These are phyloP conservation scores for Aureobasidium sp. DNA, from an alignment of 2,329 filamentous ascomycete genomes.

Conservation along the genomic window DNA sequence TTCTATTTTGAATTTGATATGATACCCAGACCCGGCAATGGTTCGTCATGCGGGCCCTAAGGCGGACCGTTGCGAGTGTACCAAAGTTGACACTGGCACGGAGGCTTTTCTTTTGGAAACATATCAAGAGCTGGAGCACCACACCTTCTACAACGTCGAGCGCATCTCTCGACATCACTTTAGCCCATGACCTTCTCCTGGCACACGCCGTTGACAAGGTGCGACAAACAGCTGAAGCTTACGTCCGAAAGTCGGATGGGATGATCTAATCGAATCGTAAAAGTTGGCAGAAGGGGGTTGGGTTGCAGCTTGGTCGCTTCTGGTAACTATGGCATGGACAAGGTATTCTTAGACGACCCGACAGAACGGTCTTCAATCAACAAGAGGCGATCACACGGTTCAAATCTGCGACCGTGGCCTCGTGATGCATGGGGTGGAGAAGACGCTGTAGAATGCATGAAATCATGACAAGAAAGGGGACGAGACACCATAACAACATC, in stretches of 20 bases:
- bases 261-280: not conserved
- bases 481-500: not conserved
- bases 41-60: constrained; percentile 7
- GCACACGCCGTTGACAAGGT: not conserved
- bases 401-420: not conserved
- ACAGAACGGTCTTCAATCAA: not conserved
- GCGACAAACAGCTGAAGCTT: not conserved
- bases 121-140: not conserved
- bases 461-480: not conserved
- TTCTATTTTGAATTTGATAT: constrained; percentile 8
- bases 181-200: not conserved
- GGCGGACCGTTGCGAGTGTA: constrained; percentile 11
- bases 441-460: not conserved
- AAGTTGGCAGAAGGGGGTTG: constrained; percentile 1
- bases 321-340: not conserved
- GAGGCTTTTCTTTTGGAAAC: not conserved
- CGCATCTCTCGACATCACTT: not conserved
- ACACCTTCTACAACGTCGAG: not conserved
- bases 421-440: not conserved
- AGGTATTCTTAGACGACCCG: constrained; percentile 1
- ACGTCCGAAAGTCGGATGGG: constrained; percentile 5
- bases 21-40: not conserved
- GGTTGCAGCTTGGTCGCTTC: not conserved
- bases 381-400: not conserved
- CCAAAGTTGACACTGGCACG: constrained; percentile 2